phyloP scores from a whole-genome alignment of 148 eudicot genomes.

The Chenopodium album region DNA sequence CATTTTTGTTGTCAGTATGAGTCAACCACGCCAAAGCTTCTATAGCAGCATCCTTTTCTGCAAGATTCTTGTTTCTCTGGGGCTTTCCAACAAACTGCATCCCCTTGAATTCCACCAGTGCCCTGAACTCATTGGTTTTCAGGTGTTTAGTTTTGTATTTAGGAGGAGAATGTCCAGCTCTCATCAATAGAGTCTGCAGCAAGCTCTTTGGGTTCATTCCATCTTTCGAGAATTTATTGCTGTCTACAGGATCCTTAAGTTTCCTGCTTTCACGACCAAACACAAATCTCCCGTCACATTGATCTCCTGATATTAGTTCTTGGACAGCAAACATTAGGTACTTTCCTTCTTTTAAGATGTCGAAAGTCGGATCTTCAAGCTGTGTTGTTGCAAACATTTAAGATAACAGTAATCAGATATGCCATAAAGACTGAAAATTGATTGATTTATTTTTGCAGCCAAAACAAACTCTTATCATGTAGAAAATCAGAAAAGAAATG shows the following conservation, averaged over 20 bases:
- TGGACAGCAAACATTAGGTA: conserved; percentile 91
- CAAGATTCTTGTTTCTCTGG: conserved; percentile 74
- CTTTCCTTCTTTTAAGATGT: conserved; percentile 86
- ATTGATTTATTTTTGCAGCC: too few species aligned
- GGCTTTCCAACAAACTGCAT: conserved; percentile 99
- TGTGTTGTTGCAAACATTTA: conserved; percentile 34
- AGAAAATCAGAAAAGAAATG: too few species aligned
- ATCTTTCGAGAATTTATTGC: conserved; percentile 64
- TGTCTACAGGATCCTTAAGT: conserved; percentile 46
- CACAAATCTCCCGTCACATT: conserved; percentile 90
- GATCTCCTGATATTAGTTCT: conserved; percentile 86
- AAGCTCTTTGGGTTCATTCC: conserved; percentile 94
- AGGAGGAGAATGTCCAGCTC: conserved; percentile 97
- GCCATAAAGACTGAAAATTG: background rate
- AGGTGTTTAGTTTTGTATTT: conserved; percentile 93
- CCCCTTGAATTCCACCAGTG: conserved; percentile 92
- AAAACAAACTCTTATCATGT: too few species aligned
- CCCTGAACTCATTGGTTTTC: conserved; percentile 90
- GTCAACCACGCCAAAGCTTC: conserved; percentile 97
- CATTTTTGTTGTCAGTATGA: conserved; percentile 50
- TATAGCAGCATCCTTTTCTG: conserved; percentile 90
- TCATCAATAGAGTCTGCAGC: conserved; percentile 91
- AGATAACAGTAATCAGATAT: background rate
- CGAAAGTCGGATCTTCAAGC: conserved; percentile 79
- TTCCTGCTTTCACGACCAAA: conserved; percentile 88